phyloP scores from a whole-genome alignment of 2,329 filamentous ascomycete genomes.

The Penicillium sp. region DNA sequence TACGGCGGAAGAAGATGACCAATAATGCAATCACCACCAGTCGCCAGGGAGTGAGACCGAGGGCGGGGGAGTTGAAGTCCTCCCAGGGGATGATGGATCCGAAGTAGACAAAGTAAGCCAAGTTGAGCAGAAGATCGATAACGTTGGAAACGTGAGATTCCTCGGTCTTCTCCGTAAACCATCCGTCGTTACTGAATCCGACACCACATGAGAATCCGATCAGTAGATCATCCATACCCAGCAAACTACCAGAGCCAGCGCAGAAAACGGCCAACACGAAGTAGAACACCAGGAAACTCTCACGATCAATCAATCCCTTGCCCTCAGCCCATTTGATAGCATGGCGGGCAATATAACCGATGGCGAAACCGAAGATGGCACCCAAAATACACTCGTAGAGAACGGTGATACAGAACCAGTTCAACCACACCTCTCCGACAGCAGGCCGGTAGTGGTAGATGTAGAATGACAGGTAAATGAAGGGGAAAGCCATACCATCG shows the following conservation, averaged over 20 bases:
- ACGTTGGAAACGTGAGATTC: conserved; percentile 99
- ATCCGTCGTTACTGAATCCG: conserved; percentile 99
- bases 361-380: conserved; percentile 78
- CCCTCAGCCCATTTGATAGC: conserved; percentile 86
- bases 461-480: conserved; percentile 90
- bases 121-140: conserved; percentile 93
- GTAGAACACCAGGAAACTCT: conserved; percentile 98
- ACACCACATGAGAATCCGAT: conserved; percentile 95
- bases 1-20: conserved; percentile 92
- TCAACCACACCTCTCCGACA: conserved; percentile 68
- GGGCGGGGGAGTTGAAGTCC: conserved; percentile 73
- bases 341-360: conserved; percentile 89
- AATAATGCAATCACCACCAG: conserved; percentile 91
- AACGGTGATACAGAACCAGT: conserved; percentile 88
- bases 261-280: conserved; percentile 96
- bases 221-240: conserved; percentile 90
- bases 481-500: conserved; percentile 99
- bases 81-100: conserved; percentile 97
- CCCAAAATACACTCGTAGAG: conserved; percentile 97
- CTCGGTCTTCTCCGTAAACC: conserved; percentile 98
- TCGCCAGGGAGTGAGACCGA: conserved; percentile 83
- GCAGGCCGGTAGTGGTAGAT: conserved; percentile 78
- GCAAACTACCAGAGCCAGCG: conserved; percentile 85
- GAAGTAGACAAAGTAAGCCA: conserved; percentile 97
- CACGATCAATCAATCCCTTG: conserved; percentile 83